A percentile compares a stretch with the other conserved stretches of the same genome.
phyloP scores from a whole-genome alignment of 1,139 yeast species.

The Hansenula sp. region DNA sequence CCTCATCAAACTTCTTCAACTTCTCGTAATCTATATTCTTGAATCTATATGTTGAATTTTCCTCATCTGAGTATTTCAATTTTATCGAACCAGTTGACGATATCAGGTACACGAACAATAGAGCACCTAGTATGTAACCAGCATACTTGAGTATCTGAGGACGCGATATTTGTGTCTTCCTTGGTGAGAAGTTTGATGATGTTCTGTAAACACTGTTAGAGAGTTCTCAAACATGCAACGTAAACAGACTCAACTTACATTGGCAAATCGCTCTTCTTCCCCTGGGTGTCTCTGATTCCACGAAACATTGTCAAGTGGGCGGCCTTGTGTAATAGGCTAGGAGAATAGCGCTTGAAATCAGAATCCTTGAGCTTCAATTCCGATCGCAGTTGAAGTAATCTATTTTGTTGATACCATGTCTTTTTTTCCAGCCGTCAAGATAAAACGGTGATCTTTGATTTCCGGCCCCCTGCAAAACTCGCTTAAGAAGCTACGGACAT shows the following conservation, averaged over 20 bases:
- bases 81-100: neutral
- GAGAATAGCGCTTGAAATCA: no score
- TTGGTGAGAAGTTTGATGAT: neutral
- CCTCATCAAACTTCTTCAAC: constrained; percentile 31
- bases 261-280: constrained; percentile 46
- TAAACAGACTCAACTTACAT: constrained; percentile 17
- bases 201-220: neutral
- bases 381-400: no score
- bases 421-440: neutral
- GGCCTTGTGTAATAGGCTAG: no score
- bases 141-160: neutral
- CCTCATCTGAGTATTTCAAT: constrained; percentile 22
- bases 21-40: constrained; percentile 27
- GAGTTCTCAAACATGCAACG: neutral
- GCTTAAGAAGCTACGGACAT: no score
- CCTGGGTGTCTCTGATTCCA: constrained; percentile 27
- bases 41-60: constrained; percentile 29
- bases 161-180: neutral
- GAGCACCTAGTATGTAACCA: neutral
- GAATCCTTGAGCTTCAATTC: no score
- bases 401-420: no score
- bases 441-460: no score
- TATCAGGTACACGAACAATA: neutral
- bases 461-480: no score
- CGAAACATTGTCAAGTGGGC: constrained; percentile 10